phyloP scores from a whole-genome alignment of 805 yeast species.

The Saccharomycopsis fibuligera region DNA sequence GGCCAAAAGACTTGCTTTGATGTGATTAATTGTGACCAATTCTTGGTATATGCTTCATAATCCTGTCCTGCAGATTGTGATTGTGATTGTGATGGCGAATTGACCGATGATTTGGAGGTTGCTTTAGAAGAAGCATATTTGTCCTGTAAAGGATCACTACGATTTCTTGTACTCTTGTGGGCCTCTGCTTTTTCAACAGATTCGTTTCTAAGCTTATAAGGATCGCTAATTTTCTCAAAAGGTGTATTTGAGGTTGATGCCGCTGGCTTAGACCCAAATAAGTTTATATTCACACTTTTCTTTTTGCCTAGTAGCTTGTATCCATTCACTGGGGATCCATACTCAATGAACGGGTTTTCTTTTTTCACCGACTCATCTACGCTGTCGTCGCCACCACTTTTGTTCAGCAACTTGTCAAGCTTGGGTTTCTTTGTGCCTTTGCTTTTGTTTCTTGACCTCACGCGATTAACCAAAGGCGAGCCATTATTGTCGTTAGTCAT shows the following conservation, averaged over 20 bases:
- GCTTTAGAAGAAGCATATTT: no score
- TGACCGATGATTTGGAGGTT: no score
- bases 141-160: no score
- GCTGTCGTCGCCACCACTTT: not conserved
- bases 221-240: not conserved
- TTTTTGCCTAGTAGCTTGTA: not conserved
- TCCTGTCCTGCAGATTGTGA: no score
- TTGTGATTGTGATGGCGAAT: no score
- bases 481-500: not conserved
- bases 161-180: no score
- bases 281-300: not conserved
- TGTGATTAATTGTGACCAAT: slow-evolving; percentile 18
- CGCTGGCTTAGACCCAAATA: not conserved
- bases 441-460: slow-evolving; percentile 3
- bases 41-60: not conserved
- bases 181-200: no score
- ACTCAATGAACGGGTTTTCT: slow-evolving; percentile 3
- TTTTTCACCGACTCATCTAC: not conserved
- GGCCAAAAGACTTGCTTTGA: slow-evolving; percentile 29
- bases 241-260: not conserved
- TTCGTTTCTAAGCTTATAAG: no score
- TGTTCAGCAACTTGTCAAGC: not conserved
- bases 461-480: slow-evolving; percentile 1
- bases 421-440: not conserved
- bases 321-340: slow-evolving; percentile 1